Percentiles rank a stretch among this genome's conserved stretches.
Conservation (phyloP, 768 basidiomycete species). For the Tricholoma furcatifolium region DNA sequence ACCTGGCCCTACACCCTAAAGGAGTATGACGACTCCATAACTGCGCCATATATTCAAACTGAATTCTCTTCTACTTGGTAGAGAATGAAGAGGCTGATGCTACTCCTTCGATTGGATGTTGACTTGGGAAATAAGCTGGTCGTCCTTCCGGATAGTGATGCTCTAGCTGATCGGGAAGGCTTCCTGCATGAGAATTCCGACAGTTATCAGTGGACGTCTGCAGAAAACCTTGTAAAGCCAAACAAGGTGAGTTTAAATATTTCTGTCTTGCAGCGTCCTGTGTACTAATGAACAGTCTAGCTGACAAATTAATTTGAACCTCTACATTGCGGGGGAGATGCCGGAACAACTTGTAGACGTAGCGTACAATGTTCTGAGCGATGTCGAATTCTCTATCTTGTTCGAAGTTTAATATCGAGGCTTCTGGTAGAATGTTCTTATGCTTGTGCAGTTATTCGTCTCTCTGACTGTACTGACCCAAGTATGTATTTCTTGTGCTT, state of each 20-base stretch:
- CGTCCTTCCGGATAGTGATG: conserved; percentile 22
- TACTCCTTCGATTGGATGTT: conserved; percentile 9
- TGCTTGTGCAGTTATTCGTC: too few species aligned
- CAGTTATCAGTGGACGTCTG: conserved; percentile 21
- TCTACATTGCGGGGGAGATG: too few species aligned
- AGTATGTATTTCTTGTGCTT: too few species aligned
- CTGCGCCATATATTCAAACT: conserved; percentile 16
- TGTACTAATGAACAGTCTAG: too few species aligned
- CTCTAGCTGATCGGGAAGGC: conserved; percentile 23
- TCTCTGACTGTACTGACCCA: too few species aligned
- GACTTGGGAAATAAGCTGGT: conserved; percentile 18
- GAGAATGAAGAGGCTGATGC: conserved; percentile 16
- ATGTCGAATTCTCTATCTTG: too few species aligned
- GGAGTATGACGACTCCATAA: conserved; percentile 6
- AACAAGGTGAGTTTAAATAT: conserved; percentile 12
- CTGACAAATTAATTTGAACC: too few species aligned
- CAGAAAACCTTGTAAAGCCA: conserved; percentile 20
- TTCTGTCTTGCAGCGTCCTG: too few species aligned
- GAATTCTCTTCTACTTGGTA: conserved; percentile 22
- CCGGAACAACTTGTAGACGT: too few species aligned
- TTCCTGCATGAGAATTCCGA: conserved; percentile 18
- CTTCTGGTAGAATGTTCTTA: too few species aligned
- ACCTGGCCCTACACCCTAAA: conserved; percentile 24
- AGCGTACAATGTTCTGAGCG: too few species aligned
- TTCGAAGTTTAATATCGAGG: too few species aligned